Evolutionary conservation across 768 basidiomycete species (phyloP).

Genomic region (Sistotremastrum suecicum): DNA sequence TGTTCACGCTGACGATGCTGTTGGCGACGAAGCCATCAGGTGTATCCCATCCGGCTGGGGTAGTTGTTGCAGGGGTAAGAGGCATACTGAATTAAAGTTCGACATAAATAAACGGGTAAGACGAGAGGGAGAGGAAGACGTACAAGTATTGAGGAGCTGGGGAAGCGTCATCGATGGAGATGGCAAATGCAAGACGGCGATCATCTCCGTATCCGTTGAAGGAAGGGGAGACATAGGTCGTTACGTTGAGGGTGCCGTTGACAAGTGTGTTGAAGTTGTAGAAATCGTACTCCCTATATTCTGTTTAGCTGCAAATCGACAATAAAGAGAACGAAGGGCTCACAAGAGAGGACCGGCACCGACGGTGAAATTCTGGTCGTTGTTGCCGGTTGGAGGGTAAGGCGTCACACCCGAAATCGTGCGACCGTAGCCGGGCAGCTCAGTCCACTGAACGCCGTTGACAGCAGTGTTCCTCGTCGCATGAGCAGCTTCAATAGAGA

Average conservation of each 20-base stretch:
- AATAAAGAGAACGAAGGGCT: slow-evolving; percentile 9
- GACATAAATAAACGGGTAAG: slow-evolving; percentile 20
- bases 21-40: slow-evolving; percentile 40
- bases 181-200: slow-evolving; percentile 37
- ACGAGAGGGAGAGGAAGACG: slow-evolving; percentile 31
- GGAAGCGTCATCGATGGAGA: slow-evolving; percentile 29
- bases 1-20: slow-evolving; percentile 27
- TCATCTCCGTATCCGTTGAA: slow-evolving; percentile 35
- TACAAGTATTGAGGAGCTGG: slow-evolving; percentile 25
- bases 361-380: slow-evolving; percentile 40
- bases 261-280: slow-evolving; percentile 38
- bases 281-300: slow-evolving; percentile 47
- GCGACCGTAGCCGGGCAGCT: slow-evolving; percentile 44
- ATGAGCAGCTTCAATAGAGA: slow-evolving; percentile 57
- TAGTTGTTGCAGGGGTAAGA: too few relatives aligned
- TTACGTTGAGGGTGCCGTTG: slow-evolving; percentile 32
- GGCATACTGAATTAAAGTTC: too few relatives aligned
- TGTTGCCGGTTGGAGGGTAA: slow-evolving; percentile 32
- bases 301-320: background rate
- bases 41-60: slow-evolving; percentile 32
- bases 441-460: slow-evolving; percentile 39
- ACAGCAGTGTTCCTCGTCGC: slow-evolving; percentile 32
- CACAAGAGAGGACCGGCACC: slow-evolving; percentile 49
- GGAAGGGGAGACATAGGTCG: slow-evolving; percentile 35
- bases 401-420: slow-evolving; percentile 50